Conservation (phyloP, 1,284 basidiomycete species). For the Phenoliferia sp. region DNA sequence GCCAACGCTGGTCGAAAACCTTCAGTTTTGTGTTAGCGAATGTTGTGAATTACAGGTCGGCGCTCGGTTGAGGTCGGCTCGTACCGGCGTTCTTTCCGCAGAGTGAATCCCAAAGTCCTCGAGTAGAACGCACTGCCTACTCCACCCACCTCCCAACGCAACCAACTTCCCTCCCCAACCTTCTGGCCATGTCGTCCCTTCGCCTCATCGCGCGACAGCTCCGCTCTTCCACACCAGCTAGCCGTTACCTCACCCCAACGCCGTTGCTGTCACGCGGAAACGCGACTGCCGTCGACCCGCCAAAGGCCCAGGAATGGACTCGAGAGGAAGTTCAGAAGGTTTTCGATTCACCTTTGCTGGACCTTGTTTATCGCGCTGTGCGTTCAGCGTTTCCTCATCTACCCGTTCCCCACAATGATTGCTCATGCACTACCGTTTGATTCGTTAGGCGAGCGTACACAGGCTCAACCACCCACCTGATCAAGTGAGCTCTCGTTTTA, state of each 20-base stretch:
- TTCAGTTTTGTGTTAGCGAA: background rate
- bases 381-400: slow-evolving; percentile 31
- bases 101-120: background rate
- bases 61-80: too few relatives aligned
- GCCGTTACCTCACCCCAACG: background rate
- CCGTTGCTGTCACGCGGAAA: slow-evolving; percentile 1
- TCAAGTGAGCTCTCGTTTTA: slow-evolving; percentile 79
- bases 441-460: slow-evolving; percentile 57
- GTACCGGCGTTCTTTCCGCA: too few relatives aligned
- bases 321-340: slow-evolving; percentile 67
- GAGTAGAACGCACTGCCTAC: background rate
- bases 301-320: slow-evolving; percentile 50
- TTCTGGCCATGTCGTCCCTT: background rate
- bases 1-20: background rate
- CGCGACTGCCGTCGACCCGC: slow-evolving; percentile 3
- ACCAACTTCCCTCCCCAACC: background rate
- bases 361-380: slow-evolving; percentile 78
- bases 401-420: background rate
- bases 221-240: background rate
- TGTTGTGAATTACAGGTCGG: background rate
- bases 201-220: background rate
- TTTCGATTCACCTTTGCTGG: slow-evolving; percentile 74
- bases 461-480: slow-evolving; percentile 77
- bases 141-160: too few relatives aligned
- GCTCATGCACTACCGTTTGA: background rate